A percentile compares a stretch with the other conserved stretches of the same genome.
These are phyloP conservation scores for Ballota nigra DNA, from an alignment of 257 asterid species.

Conservation along the genomic window DNA sequence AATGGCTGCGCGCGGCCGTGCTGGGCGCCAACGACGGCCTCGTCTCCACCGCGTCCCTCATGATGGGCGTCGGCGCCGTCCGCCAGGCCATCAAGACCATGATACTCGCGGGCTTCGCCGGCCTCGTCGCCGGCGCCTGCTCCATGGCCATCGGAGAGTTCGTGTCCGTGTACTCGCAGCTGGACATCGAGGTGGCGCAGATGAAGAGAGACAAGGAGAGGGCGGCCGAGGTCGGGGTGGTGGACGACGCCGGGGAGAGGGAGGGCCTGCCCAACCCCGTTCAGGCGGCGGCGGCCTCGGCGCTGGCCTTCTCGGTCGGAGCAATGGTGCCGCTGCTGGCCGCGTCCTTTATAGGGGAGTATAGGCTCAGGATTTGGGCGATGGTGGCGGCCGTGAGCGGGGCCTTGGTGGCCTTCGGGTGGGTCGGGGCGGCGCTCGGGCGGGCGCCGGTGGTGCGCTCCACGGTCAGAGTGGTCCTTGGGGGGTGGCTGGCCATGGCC, in stretches of 20 bases:
- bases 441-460: conserved; percentile 46
- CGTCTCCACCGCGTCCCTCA: conserved; percentile 50
- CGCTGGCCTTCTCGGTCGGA: conserved; percentile 40
- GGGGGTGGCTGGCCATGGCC: conserved; percentile 75
- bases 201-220: conserved; percentile 28
- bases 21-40: conserved; percentile 56
- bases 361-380: conserved; percentile 36
- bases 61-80: conserved; percentile 54
- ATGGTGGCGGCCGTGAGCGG: conserved; percentile 40
- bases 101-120: conserved; percentile 56
- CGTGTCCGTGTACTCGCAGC: conserved; percentile 51
- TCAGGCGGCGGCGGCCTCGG: conserved; percentile 54
- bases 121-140: conserved; percentile 54
- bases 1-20: conserved; percentile 57
- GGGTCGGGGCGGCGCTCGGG: conserved; percentile 53
- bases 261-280: conserved; percentile 39
- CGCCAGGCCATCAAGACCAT: conserved; percentile 43
- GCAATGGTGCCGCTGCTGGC: conserved; percentile 57
- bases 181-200: conserved; percentile 46
- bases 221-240: not conserved
- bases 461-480: conserved; percentile 47
- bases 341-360: conserved; percentile 42
- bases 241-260: not conserved
- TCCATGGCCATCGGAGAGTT: conserved; percentile 58
- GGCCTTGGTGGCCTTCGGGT: conserved; percentile 48